Evolutionary conservation across 305 asterid species (phyloP).

Genomic region (Stenogyne calaminthoides): DNA sequence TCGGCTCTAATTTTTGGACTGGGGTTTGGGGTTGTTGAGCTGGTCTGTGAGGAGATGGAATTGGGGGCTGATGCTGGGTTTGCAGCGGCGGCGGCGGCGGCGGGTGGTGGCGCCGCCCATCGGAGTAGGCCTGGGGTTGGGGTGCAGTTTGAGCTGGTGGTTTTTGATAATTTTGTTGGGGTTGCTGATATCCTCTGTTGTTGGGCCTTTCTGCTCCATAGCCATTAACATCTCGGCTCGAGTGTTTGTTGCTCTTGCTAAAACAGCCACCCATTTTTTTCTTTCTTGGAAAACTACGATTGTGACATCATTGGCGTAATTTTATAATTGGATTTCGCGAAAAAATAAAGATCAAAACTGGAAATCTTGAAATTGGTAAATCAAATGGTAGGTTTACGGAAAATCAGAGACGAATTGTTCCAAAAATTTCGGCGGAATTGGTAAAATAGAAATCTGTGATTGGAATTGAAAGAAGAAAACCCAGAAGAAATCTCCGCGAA

Average conservation of each 20-base stretch:
- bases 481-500: not conserved
- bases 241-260: constrained; percentile 53
- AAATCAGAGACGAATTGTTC: not conserved
- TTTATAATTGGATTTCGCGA: constrained; percentile 24
- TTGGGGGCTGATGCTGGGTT: constrained; percentile 32
- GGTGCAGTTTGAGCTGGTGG: constrained; percentile 44
- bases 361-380: constrained; percentile 10
- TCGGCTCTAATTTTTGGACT: constrained; percentile 42
- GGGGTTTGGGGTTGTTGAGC: constrained; percentile 31
- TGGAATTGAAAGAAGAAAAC: constrained; percentile 10
- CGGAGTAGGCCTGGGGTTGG: constrained; percentile 26
- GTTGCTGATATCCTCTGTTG: constrained; percentile 32
- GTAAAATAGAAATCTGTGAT: not conserved
- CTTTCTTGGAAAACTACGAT: constrained; percentile 2
- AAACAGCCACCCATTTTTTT: constrained; percentile 73
- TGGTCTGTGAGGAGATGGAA: constrained; percentile 38
- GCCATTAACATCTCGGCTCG: constrained; percentile 41
- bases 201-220: constrained; percentile 44
- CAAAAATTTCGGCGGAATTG: not conserved
- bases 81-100: constrained; percentile 33
- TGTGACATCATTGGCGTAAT: constrained; percentile 31
- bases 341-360: not conserved
- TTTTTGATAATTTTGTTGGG: constrained; percentile 46
- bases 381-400: not conserved
- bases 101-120: constrained; percentile 27